Base-by-base conservation (phyloP, 2,329 filamentous ascomycete species). In the Lasiodiplodia theobromae region DNA sequence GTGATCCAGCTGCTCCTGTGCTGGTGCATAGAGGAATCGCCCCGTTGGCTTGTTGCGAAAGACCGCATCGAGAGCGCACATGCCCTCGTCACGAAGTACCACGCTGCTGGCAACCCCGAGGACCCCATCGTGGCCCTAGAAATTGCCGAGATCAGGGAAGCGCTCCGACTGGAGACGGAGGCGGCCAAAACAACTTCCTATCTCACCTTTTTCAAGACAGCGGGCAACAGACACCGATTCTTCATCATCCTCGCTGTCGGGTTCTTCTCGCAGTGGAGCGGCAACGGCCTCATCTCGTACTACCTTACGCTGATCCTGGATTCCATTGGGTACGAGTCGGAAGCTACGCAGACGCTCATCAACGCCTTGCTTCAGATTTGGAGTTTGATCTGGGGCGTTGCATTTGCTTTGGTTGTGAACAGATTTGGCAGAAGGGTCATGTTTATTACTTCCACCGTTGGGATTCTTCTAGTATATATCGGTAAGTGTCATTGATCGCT, bases 191-290 rank as follows among this genome's bases (percentile, higher is more conserved):
- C 81, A 18, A 68, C 70, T 66, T 76, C 78, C 56, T 86, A 84
- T 80, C 69, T 76, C 4, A 80, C 84, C 67, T 78, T 86, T 38
- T 76, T 82, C 74, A 81, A 80, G 64, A 86, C 84, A 18, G 70
- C 67, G 25, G 86, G 85, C 37, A 89, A 88, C 74, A 82, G 86
- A 37, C 83, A 84, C 71, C 81, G 87, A 49, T 77, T 87, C 31
- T 73, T 86, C 56, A 86, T 89, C 66, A 77, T 85, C n/a, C 75
- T 87, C 60, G 80, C 82, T 21, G 79, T 85, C 5, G 86, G 86
- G 69, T 78, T 87, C 69, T 88, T 88, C 78, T 84, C 83, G 8
- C 86, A 89, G 70, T 88, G 85, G 85, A 85, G 82, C 65, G 86
- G 86, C 38, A 87, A 87, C 71, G 83, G 82, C 47, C 73, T 85